Conservation (phyloP, 2,329 filamentous ascomycete genomes). For the Botrytis fragariae region DNA sequence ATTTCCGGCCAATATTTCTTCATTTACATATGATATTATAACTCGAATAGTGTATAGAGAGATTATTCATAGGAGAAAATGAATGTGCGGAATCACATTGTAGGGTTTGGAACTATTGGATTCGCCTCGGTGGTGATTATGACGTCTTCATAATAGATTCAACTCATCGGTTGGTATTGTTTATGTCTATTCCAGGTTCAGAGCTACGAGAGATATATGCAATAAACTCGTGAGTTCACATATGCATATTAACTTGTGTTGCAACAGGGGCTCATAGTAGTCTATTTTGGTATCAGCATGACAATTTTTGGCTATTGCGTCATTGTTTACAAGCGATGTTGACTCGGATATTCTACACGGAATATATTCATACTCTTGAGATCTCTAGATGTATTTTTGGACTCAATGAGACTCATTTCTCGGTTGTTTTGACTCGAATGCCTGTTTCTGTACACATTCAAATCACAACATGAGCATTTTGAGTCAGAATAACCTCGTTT, state of each 20-base stretch:
- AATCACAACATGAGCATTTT: background rate
- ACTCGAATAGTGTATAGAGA: background rate
- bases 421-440: background rate
- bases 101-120: too few species aligned
- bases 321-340: accelerated
- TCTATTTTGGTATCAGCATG: background rate
- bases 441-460: background rate
- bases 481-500: background rate
- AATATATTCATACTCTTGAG: background rate
- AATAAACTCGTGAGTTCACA: too few species aligned
- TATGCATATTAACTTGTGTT: too few species aligned
- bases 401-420: background rate
- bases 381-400: background rate
- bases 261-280: too few species aligned
- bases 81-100: background rate
- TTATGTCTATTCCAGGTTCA: too few species aligned
- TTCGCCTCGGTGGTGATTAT: too few species aligned
- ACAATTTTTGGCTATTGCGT: background rate
- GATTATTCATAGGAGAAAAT: background rate
- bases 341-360: background rate
- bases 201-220: too few species aligned
- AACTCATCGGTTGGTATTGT: too few species aligned
- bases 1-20: background rate
- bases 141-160: too few species aligned
- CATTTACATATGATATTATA: accelerated